Percentiles rank a stretch among this genome's conserved stretches.
Evolutionary conservation across 805 yeast genomes (phyloP).

Genomic region (Yarrowia yakushimensis): DNA sequence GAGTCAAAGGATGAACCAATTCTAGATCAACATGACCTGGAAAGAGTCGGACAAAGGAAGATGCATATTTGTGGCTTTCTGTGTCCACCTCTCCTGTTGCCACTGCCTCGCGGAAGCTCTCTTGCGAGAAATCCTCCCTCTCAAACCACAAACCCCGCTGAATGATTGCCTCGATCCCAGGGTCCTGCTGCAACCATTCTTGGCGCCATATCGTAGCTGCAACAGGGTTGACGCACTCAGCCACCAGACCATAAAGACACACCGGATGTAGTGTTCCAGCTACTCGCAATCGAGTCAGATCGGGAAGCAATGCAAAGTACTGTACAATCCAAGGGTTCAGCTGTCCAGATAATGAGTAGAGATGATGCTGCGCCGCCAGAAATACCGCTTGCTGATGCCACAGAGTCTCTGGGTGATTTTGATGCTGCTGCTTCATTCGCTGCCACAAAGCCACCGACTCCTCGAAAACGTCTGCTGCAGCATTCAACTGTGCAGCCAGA

Average conservation of each 20-base stretch:
- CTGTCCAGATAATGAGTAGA: slow-evolving; percentile 1
- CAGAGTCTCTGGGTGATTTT: background rate
- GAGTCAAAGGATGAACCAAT: background rate
- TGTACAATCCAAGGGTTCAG: slow-evolving; percentile 8
- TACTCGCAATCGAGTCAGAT: background rate
- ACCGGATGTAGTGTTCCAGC: background rate
- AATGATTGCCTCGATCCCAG: background rate
- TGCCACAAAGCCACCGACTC: slow-evolving; percentile 18
- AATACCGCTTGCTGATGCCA: slow-evolving; percentile 5
- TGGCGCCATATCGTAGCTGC: background rate
- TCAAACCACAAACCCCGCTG: slow-evolving; percentile 4
- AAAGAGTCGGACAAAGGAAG: slow-evolving; percentile 1
- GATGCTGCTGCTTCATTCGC: background rate
- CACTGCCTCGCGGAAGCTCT: background rate
- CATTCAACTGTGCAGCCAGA: slow-evolving; percentile 6
- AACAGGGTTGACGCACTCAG: background rate
- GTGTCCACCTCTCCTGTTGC: background rate
- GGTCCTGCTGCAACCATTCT: background rate
- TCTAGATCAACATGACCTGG: background rate
- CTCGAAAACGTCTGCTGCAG: slow-evolving; percentile 3
- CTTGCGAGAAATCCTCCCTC: background rate
- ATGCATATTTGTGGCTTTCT: background rate
- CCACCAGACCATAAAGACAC: background rate
- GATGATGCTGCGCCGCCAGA: slow-evolving; percentile 5
- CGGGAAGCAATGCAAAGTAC: background rate